These are phyloP conservation scores for Lachancea thermotolerans DNA, from an alignment of 805 yeast species.

Conservation along the genomic window DNA sequence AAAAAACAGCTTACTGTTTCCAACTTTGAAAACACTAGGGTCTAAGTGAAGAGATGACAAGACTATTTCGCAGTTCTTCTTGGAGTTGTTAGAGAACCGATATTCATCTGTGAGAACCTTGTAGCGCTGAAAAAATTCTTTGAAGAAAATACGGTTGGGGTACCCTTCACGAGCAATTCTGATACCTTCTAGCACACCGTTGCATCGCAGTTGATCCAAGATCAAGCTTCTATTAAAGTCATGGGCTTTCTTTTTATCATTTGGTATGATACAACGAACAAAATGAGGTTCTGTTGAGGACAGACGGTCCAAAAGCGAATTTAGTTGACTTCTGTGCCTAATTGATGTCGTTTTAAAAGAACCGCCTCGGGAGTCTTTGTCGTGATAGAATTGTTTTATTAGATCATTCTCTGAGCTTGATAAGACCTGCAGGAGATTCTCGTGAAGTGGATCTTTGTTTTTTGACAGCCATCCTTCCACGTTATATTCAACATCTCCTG, in stretches of 20 bases:
- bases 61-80: slow-evolving; percentile 62
- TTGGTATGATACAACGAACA: slow-evolving; percentile 93
- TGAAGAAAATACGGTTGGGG: slow-evolving; percentile 84
- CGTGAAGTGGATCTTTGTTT: slow-evolving; percentile 88
- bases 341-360: slow-evolving; percentile 76
- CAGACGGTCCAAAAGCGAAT: slow-evolving; percentile 62
- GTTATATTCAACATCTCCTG: slow-evolving; percentile 91
- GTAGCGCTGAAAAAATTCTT: slow-evolving; percentile 72
- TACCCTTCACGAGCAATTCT: slow-evolving; percentile 95
- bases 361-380: slow-evolving; percentile 22
- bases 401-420: slow-evolving; percentile 50
- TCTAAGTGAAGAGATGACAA: slow-evolving; percentile 59
- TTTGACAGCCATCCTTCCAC: slow-evolving; percentile 91
- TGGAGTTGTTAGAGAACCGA: slow-evolving; percentile 41
- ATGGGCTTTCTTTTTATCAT: slow-evolving; percentile 62
- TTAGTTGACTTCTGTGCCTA: slow-evolving; percentile 81
- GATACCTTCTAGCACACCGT: slow-evolving; percentile 97
- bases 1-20: slow-evolving; percentile 88
- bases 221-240: slow-evolving; percentile 70
- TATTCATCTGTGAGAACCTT: slow-evolving; percentile 53
- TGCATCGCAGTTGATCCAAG: slow-evolving; percentile 84
- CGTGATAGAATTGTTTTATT: slow-evolving; percentile 46
- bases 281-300: slow-evolving; percentile 88
- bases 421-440: slow-evolving; percentile 57
- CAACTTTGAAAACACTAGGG: slow-evolving; percentile 78